These are phyloP conservation scores for Trichoderma hamatum DNA, from an alignment of 2,329 filamentous ascomycete species.

Conservation along the genomic window DNA sequence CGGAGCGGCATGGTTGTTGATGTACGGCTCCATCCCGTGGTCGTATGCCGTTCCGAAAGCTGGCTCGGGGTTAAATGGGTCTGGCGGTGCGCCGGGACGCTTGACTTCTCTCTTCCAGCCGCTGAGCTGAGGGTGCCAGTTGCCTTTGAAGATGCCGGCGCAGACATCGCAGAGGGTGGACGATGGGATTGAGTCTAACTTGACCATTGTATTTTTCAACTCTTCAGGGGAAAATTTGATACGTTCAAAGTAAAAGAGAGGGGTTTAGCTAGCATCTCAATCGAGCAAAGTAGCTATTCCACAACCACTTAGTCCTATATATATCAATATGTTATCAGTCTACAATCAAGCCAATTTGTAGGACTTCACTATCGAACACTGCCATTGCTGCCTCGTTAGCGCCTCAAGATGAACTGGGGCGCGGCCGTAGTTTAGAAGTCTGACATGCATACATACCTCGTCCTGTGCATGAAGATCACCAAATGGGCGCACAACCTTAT, in stretches of 20 bases:
- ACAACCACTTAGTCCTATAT: not conserved
- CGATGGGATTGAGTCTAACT: not conserved
- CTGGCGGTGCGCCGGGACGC: not conserved
- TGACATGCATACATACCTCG: not conserved
- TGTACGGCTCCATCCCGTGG: constrained; percentile 15
- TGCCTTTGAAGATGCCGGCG: constrained; percentile 9
- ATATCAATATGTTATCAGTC: not conserved
- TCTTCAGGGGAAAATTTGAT: not conserved
- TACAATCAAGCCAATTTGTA: not conserved
- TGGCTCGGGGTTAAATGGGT: constrained; percentile 1
- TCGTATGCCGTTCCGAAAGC: constrained; percentile 12
- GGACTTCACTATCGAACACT: not conserved
- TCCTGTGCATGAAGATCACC: not conserved
- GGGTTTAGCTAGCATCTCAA: not conserved
- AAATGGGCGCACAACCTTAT: not conserved
- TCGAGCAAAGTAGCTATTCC: not conserved
- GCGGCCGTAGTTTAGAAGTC: not conserved
- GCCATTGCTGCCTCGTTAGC: not conserved
- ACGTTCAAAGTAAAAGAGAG: not conserved
- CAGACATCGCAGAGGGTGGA: constrained; percentile 8
- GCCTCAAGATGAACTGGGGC: not conserved
- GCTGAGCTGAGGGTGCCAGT: not conserved
- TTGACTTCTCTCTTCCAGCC: constrained; percentile 10
- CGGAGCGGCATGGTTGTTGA: not conserved
- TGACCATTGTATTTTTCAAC: not conserved